These are phyloP conservation scores for Cercospora berteroae DNA, from an alignment of 2,329 filamentous ascomycete genomes.

Conservation along the genomic window DNA sequence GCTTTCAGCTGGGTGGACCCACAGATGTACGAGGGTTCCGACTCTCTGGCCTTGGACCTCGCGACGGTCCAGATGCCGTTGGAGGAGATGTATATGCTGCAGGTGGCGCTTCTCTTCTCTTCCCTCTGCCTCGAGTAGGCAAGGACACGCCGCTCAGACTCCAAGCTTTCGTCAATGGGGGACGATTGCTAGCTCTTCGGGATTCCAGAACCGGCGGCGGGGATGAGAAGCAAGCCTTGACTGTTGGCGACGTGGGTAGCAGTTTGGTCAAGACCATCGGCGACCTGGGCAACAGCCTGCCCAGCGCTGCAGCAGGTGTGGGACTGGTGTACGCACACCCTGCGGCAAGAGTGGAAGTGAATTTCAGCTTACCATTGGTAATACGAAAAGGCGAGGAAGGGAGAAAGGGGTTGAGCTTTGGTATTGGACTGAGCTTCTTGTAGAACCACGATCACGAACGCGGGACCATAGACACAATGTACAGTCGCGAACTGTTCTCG, in stretches of 20 bases:
- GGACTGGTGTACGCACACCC: slow-evolving; percentile 95
- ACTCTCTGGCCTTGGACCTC: slow-evolving; percentile 81
- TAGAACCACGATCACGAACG: slow-evolving; percentile 46
- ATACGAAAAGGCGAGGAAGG: slow-evolving; percentile 79
- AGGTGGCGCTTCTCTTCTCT: slow-evolving; percentile 77
- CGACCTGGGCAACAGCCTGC: slow-evolving; percentile 71
- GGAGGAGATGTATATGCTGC: slow-evolving; percentile 92
- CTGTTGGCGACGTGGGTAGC: slow-evolving; percentile 51
- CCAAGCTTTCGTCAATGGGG: slow-evolving; percentile 88
- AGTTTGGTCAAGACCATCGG: slow-evolving; percentile 63
- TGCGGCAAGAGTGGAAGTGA: slow-evolving; percentile 89
- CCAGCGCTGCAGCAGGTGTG: slow-evolving; percentile 81
- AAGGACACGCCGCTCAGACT: slow-evolving; percentile 80
- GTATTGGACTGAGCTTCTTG: slow-evolving; percentile 95
- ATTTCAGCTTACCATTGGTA: slow-evolving; percentile 86
- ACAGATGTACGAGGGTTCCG: slow-evolving; percentile 94
- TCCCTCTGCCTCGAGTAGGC: slow-evolving; percentile 79
- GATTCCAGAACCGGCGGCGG: slow-evolving; percentile 38
- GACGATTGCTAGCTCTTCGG: slow-evolving; percentile 74
- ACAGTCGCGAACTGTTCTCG: neutral
- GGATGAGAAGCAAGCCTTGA: slow-evolving; percentile 48
- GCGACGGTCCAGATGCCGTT: slow-evolving; percentile 79
- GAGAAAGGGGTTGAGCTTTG: slow-evolving; percentile 88
- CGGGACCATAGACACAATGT: neutral
- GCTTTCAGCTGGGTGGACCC: slow-evolving; percentile 90